Evolutionary conservation across 1,139 yeast species (phyloP).

Genomic region (Protomyces lactucae-debilis): DNA sequence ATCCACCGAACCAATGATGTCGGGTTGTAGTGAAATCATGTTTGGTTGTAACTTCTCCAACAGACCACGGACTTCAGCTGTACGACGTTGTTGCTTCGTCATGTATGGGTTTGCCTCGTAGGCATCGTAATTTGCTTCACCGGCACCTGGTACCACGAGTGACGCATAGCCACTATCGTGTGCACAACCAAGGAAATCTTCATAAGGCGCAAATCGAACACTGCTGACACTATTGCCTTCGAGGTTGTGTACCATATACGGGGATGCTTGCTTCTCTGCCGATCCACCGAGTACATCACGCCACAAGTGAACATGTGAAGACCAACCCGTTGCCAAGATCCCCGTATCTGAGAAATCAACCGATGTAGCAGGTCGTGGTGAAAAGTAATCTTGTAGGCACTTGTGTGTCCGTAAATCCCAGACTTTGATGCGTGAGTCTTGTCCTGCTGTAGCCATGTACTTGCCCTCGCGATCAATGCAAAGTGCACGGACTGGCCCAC

Average conservation of each 20-base stretch:
- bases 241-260: conserved; percentile 85
- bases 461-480: conserved; percentile 89
- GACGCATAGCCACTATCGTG: conserved; percentile 74
- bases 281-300: conserved; percentile 52
- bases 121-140: conserved; percentile 97
- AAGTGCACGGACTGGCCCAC: conserved; percentile 82
- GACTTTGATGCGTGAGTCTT: conserved; percentile 75
- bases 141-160: conserved; percentile 88
- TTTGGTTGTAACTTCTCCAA: conserved; percentile 88
- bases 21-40: conserved; percentile 86
- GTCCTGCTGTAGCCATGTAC: conserved; percentile 90
- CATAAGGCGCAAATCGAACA: conserved; percentile 81
- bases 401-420: conserved; percentile 91
- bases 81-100: conserved; percentile 87
- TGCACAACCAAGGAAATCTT: conserved; percentile 89
- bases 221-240: conserved; percentile 71
- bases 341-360: conserved; percentile 84
- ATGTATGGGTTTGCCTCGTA: conserved; percentile 90
- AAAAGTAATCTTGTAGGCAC: conserved; percentile 57
- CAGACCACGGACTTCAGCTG: conserved; percentile 78
- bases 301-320: conserved; percentile 84
- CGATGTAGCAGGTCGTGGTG: conserved; percentile 84
- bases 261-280: conserved; percentile 54
- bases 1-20: conserved; percentile 78
- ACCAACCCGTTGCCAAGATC: conserved; percentile 82